A percentile compares a stretch with the other conserved stretches of the same genome.
Conservation (phyloP, 768 basidiomycete species). For the Trametes cingulata region DNA sequence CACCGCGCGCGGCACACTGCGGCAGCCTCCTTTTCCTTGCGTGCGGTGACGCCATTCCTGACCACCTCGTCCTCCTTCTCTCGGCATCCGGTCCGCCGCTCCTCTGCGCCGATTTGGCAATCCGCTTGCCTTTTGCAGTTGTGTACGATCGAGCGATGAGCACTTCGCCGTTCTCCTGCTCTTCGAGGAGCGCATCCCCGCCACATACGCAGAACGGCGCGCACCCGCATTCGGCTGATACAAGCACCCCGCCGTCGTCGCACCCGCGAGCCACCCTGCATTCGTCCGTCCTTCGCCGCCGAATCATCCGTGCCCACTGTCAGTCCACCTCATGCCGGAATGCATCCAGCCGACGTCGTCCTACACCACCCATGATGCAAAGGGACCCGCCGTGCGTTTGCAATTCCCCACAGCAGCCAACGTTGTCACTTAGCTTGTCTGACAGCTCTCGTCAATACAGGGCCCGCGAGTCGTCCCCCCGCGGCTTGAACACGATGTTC, state of each 20-base stretch:
- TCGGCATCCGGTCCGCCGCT: slow-evolving; percentile 6
- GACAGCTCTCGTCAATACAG: slow-evolving; percentile 46
- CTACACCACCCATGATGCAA: not conserved
- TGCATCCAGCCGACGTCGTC: not conserved
- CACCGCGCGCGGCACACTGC: slow-evolving; percentile 1
- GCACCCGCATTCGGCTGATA: not conserved
- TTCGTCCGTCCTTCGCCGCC: slow-evolving; percentile 7
- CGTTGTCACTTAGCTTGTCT: too few species aligned
- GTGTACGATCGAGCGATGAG: too few species aligned
- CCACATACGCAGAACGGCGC: not conserved
- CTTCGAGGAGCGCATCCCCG: not conserved
- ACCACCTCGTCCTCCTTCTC: not conserved
- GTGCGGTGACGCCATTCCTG: slow-evolving; percentile 15
- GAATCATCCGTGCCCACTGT: not conserved
- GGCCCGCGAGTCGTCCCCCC: slow-evolving; percentile 65
- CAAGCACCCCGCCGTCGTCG: not conserved
- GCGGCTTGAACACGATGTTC: slow-evolving; percentile 59
- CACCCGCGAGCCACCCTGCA: not conserved
- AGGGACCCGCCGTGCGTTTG: not conserved
- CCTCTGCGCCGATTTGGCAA: slow-evolving; percentile 1
- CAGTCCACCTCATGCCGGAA: not conserved
- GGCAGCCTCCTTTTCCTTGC: not conserved
- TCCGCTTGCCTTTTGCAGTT: not conserved
- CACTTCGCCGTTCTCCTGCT: not conserved
- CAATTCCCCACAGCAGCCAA: too few species aligned